These are phyloP conservation scores for Emmonsiellopsis sp. DNA, from an alignment of 2,329 filamentous ascomycete genomes.

Conservation along the genomic window DNA sequence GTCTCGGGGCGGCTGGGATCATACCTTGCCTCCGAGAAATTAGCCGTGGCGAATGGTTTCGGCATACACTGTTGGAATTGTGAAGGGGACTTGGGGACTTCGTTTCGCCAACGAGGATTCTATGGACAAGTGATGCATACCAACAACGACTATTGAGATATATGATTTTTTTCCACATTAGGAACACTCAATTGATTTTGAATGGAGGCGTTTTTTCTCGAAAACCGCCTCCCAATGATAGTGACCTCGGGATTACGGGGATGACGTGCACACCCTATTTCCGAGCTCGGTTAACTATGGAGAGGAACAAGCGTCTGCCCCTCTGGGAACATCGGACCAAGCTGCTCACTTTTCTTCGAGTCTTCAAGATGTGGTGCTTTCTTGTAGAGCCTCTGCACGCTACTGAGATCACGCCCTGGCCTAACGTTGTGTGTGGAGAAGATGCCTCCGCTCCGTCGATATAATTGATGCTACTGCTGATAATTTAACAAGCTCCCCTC, in stretches of 20 bases:
- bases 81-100: no score
- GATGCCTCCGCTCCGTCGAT: background rate
- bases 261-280: background rate
- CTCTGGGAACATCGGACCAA: background rate
- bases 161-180: no score
- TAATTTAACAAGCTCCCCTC: background rate
- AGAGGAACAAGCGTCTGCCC: background rate
- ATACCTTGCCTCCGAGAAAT: background rate
- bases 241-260: background rate
- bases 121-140: no score
- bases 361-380: no score
- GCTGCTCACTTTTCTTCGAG: background rate
- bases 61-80: no score
- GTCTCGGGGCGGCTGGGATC: background rate
- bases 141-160: no score
- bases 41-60: no score
- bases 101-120: no score
- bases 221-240: no score
- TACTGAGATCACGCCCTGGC: background rate
- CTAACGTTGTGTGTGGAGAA: background rate
- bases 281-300: background rate
- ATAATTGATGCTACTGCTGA: background rate
- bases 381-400: background rate
- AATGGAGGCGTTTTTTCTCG: no score
- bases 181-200: no score